Percentiles rank a stretch among this genome's conserved stretches.
Evolutionary conservation across 805 yeast species (phyloP).

Genomic region (Lipomyces yamadae): DNA sequence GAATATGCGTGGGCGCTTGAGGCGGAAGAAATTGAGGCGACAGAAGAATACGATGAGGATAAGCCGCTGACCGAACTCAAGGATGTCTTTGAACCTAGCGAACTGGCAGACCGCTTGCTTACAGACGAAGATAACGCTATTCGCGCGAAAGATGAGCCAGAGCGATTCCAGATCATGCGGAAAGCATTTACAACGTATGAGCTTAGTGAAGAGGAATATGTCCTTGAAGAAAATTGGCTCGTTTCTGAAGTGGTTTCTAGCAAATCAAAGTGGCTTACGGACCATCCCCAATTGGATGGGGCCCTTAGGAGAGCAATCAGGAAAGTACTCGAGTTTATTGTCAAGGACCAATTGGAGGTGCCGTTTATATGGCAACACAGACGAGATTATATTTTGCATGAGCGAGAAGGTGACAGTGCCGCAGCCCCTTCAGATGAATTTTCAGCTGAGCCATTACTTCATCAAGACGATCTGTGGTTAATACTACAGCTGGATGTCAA

Average conservation of each 20-base stretch:
- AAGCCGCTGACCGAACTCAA: constrained; percentile 53
- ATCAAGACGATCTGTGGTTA: constrained; percentile 91
- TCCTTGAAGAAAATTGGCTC: constrained; percentile 79
- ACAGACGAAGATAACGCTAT: constrained; percentile 91
- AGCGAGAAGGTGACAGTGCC: constrained; percentile 50
- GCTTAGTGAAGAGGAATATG: constrained; percentile 69
- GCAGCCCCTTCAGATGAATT: constrained; percentile 35
- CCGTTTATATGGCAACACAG: constrained; percentile 96
- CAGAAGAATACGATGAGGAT: constrained; percentile 45
- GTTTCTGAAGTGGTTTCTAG: constrained; percentile 64
- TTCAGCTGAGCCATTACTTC: constrained; percentile 41
- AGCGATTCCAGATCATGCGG: constrained; percentile 83
- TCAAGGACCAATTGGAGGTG: constrained; percentile 82
- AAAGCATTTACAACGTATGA: constrained; percentile 64
- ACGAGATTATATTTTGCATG: constrained; percentile 77
- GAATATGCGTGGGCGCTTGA: constrained; percentile 98
- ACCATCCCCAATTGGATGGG: constrained; percentile 47
- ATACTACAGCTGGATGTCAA: constrained; percentile 85
- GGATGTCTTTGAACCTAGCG: constrained; percentile 94
- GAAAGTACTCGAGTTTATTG: constrained; percentile 69
- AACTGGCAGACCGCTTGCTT: constrained; percentile 84
- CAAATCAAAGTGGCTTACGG: constrained; percentile 54
- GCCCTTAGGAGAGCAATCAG: constrained; percentile 69
- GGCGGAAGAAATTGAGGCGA: constrained; percentile 71
- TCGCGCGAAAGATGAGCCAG: constrained; percentile 87